These are phyloP conservation scores for Alternaria hordeiaustralica DNA, from an alignment of 2,329 filamentous ascomycete genomes.

Conservation along the genomic window DNA sequence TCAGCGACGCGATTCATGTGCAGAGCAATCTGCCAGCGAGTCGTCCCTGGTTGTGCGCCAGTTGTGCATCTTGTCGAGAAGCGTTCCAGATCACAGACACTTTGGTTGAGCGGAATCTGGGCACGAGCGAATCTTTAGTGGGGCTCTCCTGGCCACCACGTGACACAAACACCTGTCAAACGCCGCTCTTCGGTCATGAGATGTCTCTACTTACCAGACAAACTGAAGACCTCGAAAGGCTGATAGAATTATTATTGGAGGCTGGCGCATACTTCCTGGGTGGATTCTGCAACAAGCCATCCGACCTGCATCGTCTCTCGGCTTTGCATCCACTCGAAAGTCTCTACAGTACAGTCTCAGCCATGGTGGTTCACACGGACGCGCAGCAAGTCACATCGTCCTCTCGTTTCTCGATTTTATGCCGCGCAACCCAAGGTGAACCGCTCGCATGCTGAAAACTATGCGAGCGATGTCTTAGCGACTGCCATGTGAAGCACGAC, in stretches of 20 bases:
- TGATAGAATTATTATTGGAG: background rate
- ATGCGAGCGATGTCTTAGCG: background rate
- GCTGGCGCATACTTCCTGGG: background rate
- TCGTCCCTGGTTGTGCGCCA: background rate
- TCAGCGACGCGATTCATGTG: slow-evolving; percentile 2
- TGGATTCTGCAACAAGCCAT: background rate
- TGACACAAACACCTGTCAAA: background rate
- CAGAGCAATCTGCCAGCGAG: slow-evolving; percentile 1
- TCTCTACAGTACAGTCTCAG: background rate
- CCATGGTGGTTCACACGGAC: background rate
- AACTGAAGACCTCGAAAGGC: background rate
- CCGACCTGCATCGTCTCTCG: background rate
- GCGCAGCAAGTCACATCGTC: background rate
- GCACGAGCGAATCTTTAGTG: background rate
- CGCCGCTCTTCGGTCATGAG: background rate
- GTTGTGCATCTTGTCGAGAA: background rate
- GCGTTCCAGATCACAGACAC: background rate
- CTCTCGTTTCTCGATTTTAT: background rate
- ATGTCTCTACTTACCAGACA: background rate
- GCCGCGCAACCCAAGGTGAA: background rate
- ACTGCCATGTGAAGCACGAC: background rate
- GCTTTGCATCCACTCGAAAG: background rate
- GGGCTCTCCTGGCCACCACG: background rate
- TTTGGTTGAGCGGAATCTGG: background rate
- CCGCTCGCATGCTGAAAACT: background rate